Percentiles rank a stretch among this genome's conserved stretches.
These are phyloP conservation scores for Glaciozyma martinii DNA, from an alignment of 768 basidiomycete genomes.

Conservation along the genomic window DNA sequence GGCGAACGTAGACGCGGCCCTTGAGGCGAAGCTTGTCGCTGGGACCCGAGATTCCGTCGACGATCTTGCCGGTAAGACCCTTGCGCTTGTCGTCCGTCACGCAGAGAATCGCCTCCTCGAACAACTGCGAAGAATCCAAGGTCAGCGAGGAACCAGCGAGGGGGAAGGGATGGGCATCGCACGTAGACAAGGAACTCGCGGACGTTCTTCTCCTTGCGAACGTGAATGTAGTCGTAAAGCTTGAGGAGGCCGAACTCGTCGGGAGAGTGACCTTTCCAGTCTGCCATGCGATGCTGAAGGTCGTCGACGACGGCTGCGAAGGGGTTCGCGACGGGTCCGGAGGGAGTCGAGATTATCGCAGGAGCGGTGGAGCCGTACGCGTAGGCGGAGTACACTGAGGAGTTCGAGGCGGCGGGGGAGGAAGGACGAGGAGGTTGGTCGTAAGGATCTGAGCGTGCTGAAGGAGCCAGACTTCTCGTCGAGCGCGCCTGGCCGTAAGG, in stretches of 20 bases:
- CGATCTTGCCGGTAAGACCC: constrained; percentile 58
- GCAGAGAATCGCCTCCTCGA: constrained; percentile 95
- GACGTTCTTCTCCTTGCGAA: constrained; percentile 77
- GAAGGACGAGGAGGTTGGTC: not conserved
- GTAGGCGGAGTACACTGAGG: constrained; percentile 20
- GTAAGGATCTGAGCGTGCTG: no score
- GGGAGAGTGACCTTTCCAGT: constrained; percentile 90
- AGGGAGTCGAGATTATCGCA: not conserved
- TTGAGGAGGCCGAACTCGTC: constrained; percentile 71
- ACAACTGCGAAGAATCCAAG: constrained; percentile 51
- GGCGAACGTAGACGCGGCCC: constrained; percentile 88
- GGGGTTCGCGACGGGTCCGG: constrained; percentile 39
- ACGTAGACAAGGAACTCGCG: constrained; percentile 80
- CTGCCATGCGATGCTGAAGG: constrained; percentile 76
- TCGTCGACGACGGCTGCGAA: constrained; percentile 81
- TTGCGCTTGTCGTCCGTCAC: constrained; percentile 94
- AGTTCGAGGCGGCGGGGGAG: constrained; percentile 8
- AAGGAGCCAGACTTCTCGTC: not conserved
- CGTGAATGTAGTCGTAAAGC: constrained; percentile 84
- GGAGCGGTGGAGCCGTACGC: constrained; percentile 10
- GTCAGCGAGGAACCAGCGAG: not conserved
- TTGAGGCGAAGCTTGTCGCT: constrained; percentile 74
- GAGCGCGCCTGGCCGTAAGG: not conserved
- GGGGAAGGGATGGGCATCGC: not conserved
- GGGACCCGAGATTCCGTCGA: constrained; percentile 48